Evolutionary conservation across 2,329 filamentous ascomycete genomes (phyloP).

Genomic region (Xylariaceae sp.): DNA sequence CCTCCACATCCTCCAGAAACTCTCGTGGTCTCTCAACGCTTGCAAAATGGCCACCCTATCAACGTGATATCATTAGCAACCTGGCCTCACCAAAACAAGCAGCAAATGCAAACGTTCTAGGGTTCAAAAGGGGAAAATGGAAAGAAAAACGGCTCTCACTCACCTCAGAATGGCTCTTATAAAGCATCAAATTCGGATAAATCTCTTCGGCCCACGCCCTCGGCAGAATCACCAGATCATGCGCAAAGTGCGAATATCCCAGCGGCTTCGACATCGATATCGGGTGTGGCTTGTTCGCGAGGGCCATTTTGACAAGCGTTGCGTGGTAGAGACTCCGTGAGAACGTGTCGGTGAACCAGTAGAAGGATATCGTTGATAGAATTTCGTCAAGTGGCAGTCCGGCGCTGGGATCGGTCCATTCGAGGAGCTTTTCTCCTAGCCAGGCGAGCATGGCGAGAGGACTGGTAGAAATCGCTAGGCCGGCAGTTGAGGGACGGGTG

Average conservation of each 20-base stretch:
- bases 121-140: too few relatives aligned
- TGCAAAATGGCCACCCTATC: not conserved
- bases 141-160: too few relatives aligned
- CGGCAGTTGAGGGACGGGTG: conserved; percentile 9
- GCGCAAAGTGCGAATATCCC: not conserved
- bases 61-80: not conserved
- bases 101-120: too few relatives aligned
- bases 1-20: not conserved
- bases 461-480: conserved; percentile 6
- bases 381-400: conserved; percentile 3
- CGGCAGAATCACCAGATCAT: not conserved
- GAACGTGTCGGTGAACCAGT: conserved; percentile 11
- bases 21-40: not conserved
- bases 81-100: not conserved
- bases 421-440: conserved; percentile 12
- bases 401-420: conserved; percentile 10
- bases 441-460: conserved; percentile 11
- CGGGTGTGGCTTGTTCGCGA: not conserved
- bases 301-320: not conserved
- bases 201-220: not conserved
- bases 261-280: not conserved
- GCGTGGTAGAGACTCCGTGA: conserved; percentile 6
- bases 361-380: conserved; percentile 6
- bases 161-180: not conserved
- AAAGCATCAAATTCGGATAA: not conserved